A percentile compares a stretch with the other conserved stretches of the same genome.
These are phyloP conservation scores for Chloridella minuta DNA, from an alignment of 352 stramenopile species.

Conservation along the genomic window DNA sequence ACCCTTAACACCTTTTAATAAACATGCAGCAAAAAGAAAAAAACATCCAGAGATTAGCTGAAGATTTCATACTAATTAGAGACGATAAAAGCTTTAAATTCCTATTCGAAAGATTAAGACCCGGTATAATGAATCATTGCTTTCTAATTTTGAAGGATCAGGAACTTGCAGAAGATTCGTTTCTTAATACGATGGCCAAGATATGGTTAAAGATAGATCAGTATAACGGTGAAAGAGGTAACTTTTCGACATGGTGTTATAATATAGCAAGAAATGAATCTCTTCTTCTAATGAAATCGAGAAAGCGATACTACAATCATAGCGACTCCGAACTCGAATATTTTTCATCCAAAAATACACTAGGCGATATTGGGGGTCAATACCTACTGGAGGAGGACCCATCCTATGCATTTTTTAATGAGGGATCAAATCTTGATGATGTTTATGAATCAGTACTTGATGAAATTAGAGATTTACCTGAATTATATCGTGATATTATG, in stretches of 20 bases:
- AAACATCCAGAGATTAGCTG: too few relatives aligned
- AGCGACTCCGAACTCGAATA: too few relatives aligned
- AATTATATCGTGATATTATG: not conserved
- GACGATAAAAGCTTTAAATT: too few relatives aligned
- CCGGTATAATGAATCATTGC: too few relatives aligned
- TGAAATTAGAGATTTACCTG: not conserved
- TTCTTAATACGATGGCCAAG: not conserved
- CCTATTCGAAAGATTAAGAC: too few relatives aligned
- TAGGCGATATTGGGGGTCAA: slow-evolving; percentile 8
- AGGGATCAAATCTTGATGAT: not conserved
- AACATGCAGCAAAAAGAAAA: too few relatives aligned
- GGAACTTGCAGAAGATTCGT: not conserved
- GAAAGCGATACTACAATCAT: not conserved
- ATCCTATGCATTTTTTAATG: not conserved
- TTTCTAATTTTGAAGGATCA: not conserved
- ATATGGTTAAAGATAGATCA: slow-evolving; percentile 3
- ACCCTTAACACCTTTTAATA: too few relatives aligned
- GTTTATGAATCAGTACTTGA: not conserved
- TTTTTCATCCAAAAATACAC: not conserved
- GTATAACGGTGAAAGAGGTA: not conserved
- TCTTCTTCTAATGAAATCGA: not conserved
- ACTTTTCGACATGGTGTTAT: slow-evolving; percentile 6
- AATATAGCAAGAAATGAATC: not conserved
- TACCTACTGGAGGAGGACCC: not conserved
- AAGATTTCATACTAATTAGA: too few relatives aligned